Evolutionary conservation across 192 early-diverging fungal species (phyloP), one percentile per base, ranked within the genome.

Genomic region (Backusella parvicylindrica): DNA sequence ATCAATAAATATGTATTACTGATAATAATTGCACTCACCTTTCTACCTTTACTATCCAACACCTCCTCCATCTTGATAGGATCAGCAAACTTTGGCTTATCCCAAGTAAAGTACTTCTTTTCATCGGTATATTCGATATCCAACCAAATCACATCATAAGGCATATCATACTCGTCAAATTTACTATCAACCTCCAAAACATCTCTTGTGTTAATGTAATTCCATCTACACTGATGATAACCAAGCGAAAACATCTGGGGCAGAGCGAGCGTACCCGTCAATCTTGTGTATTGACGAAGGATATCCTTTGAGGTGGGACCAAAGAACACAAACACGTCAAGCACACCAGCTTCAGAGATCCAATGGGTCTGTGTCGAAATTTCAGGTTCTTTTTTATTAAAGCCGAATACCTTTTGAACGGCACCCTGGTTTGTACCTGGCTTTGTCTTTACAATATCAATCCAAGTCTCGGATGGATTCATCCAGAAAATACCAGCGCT

Each of bases 61-160:
- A 86, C 78, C 26, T 90, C 68, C 75, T 97, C 95, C 96, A 99
- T 96, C 31, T 86, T 86, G 8, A 75, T 80, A 0, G 98, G 95
- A 74, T 94, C 86, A 2, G 97, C 88, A 84, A 99, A 99, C 82
- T 99, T 98, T 60, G 81, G 79, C 6, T 77, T 67, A 81, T 99
- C 97, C 97, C 97, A 99, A 0, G 97, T 99, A 78, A 97, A 97
- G 79, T 99, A 99, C 35, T 90, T 85, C 88, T 99, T 99, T 43
- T 92, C 93, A 81, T 99, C 95, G n/a, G 97, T 99, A 77, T 99
- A 95, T 77, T 99, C 98, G 83, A 99, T 99, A 84, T 99, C 98
- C 67, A 99, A 84, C 98, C 98, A 99, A 37, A 99, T 87, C 1
- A 99, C 97, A 85, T 99, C 98, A 77, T 96, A 96, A 7, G 98